Evolutionary conservation across 768 basidiomycete species (phyloP), one percentile per base, ranked within the genome.

Genomic region (Lentinus tigrinus): DNA sequence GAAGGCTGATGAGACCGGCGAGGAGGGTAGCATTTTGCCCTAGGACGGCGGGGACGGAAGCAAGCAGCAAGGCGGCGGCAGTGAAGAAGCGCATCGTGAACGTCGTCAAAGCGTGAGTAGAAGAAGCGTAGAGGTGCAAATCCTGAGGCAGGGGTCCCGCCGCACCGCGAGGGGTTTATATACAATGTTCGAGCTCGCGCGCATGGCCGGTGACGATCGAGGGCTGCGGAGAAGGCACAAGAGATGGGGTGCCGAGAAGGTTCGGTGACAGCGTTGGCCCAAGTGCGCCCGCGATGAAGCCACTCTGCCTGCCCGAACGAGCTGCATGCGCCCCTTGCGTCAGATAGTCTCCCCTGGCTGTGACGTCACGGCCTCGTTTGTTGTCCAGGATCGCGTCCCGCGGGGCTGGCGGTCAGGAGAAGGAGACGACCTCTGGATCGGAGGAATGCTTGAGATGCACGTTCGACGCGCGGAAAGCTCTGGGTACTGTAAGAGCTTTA

Each of bases 21-120:
- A 77, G 61, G 54, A 67, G 64, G 19, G 67, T 68, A 3, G 52
- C 60, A 65, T 69, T 73, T 58, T 72, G 70, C n/a, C 71, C 77
- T 21, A 71, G 49, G 4, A 67, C 71, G 27, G 61, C 62, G 23
- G 74, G 65, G 21, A 54, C 54, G 39, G 34, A 47, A 40, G 60
- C 60, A 23, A 64, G 57, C 49, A 61, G 54, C 17, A 54, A 16
- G 47, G 57, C 39, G 3, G 47, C 51, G 46, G 52, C 47, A 8
- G 52, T 6, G 51, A 36, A 37, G 47, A 59, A 34, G 10, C 52
- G 52, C 58, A 59, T 59, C 37, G 39, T 49, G 52, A 38, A 31
- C 39, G 49, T 50, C 58, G 58, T 49, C 16, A 8, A 16, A 34
- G 42, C 36, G 57, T 44, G 26, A 24, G 14, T 24, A 8, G 50